Percentiles rank a stretch among this genome's conserved stretches.
phyloP scores from a whole-genome alignment of 164 flowering plant species.

The Euptelea pleiosperma region DNA sequence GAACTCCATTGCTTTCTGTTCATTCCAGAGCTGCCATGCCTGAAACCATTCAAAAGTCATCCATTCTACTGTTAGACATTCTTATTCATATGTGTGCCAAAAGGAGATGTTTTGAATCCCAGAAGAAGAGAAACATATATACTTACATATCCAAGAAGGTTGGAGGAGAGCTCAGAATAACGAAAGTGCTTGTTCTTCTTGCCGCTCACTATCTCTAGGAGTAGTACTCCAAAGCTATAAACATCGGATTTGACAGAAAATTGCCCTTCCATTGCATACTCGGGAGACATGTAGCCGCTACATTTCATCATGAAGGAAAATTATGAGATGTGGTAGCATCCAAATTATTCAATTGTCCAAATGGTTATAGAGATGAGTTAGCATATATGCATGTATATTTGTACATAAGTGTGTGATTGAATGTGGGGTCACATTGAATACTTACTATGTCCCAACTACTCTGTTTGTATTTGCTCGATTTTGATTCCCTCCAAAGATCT shows the following conservation, averaged over 20 bases:
- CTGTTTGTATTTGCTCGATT: slow-evolving; percentile 25
- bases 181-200: slow-evolving; percentile 12
- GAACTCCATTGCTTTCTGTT: no score
- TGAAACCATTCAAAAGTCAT: no score
- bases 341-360: no score
- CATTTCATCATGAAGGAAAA: neutral
- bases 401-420: no score
- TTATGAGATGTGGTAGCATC: no score
- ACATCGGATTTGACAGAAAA: slow-evolving; percentile 25
- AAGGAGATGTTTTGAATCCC: neutral
- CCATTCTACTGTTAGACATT: no score
- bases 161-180: slow-evolving; percentile 2
- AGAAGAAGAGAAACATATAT: neutral
- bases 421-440: neutral
- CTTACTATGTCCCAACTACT: slow-evolving; percentile 38
- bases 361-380: neutral
- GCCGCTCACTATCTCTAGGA: slow-evolving; percentile 21
- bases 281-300: slow-evolving; percentile 26
- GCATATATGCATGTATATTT: no score
- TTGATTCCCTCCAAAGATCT: slow-evolving; percentile 25
- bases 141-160: slow-evolving; percentile 18
- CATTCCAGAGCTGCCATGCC: no score
- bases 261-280: slow-evolving; percentile 26
- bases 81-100: no score
- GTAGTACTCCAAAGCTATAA: slow-evolving; percentile 21